Evolutionary conservation across 371 early-diverging fungal species (phyloP).

Genomic region (Mucor sp.): DNA sequence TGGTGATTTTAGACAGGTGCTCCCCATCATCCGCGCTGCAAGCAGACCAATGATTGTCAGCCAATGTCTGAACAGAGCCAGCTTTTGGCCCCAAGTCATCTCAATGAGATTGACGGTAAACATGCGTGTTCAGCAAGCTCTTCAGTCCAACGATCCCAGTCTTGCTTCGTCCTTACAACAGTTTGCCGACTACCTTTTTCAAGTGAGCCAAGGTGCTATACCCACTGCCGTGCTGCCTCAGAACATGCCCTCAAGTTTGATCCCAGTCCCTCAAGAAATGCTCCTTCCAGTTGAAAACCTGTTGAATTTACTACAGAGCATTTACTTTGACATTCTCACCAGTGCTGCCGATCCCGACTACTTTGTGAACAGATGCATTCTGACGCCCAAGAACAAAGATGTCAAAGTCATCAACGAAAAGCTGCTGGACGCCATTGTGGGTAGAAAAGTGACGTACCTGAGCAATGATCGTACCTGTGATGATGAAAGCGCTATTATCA

Average conservation of each 20-base stretch:
- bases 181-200: slow-evolving; percentile 8
- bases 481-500: not conserved
- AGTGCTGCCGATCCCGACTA: not conserved
- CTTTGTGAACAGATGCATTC: not conserved
- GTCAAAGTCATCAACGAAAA: not conserved
- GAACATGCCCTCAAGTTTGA: no score
- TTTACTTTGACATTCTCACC: not conserved
- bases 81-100: not conserved
- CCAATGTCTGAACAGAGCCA: slow-evolving; percentile 1
- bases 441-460: not conserved
- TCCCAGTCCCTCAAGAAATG: no score
- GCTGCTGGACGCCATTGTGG: not conserved
- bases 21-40: slow-evolving; percentile 15
- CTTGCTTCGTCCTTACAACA: not conserved
- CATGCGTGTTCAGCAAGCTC: slow-evolving; percentile 6
- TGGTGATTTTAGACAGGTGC: slow-evolving; percentile 24
- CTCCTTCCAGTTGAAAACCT: no score
- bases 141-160: not conserved
- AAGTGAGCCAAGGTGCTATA: not conserved
- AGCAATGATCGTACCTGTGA: not conserved
- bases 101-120: not conserved
- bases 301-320: no score
- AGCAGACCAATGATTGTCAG: slow-evolving; percentile 4
- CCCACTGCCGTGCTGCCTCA: not conserved
- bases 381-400: slow-evolving; percentile 4